Percentiles rank a stretch among this genome's conserved stretches.
Evolutionary conservation across 2,329 filamentous ascomycete genomes (phyloP).

Genomic region (Exophiala lecanii-corni): DNA sequence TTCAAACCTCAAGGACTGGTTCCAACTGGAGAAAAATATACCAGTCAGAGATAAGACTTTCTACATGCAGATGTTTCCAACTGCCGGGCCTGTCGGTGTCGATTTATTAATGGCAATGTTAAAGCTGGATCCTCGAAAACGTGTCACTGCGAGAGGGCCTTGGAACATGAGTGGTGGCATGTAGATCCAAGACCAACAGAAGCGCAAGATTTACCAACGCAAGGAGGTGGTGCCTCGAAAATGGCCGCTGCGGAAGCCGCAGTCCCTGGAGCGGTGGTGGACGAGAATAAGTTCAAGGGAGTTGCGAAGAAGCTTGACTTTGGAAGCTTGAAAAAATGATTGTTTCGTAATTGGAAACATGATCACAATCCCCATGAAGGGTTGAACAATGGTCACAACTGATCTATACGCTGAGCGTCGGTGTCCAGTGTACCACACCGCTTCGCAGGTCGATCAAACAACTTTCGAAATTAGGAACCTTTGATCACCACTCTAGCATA

Average conservation of each 20-base stretch:
- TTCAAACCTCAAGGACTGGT: conserved; percentile 71
- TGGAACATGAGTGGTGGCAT: conserved; percentile 83
- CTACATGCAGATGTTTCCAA: conserved; percentile 72
- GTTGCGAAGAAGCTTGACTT: conserved; percentile 82
- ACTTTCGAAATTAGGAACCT: no score
- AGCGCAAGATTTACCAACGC: conserved; percentile 75
- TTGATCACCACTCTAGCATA: no score
- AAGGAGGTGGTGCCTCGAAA: conserved; percentile 63
- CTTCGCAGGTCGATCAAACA: no score
- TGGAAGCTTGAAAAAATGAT: conserved; percentile 37
- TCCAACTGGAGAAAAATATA: conserved; percentile 55
- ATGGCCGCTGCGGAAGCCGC: conserved; percentile 79
- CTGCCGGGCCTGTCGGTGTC: conserved; percentile 74
- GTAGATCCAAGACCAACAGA: conserved; percentile 76
- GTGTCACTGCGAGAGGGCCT: conserved; percentile 73
- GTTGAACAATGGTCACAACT: no score
- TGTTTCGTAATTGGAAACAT: background rate
- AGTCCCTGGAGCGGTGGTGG: conserved; percentile 59
- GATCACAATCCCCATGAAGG: background rate
- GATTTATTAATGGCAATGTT: conserved; percentile 85
- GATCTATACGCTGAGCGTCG: no score
- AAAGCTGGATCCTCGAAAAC: conserved; percentile 76
- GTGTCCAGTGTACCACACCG: no score
- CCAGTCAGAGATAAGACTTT: conserved; percentile 62
- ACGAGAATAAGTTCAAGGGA: conserved; percentile 60